Evolutionary conservation across 805 yeast species (phyloP), one percentile per base, ranked within the genome.

Genomic region (Schwanniomyces polymorphus): DNA sequence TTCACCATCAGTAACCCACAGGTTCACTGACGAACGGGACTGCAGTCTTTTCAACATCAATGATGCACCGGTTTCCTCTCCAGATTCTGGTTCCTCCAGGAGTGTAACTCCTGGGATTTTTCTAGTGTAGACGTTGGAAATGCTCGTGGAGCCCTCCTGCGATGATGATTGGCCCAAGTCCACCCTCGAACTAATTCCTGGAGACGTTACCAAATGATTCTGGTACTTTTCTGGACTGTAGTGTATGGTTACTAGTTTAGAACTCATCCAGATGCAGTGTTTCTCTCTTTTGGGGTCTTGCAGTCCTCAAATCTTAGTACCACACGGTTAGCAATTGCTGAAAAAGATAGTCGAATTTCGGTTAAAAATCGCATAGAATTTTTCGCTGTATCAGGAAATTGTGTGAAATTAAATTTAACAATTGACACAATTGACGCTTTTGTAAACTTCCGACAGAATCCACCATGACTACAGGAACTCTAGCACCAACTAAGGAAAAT

Each of bases 401-500:
- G 33, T 12, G 12, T 12, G 33, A 12, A 28, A 14, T 28, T 11
- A 5, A 14, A 28, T 12, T 12, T 7, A 28, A 28, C n/a, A 12
- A 12, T 28, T 28, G 33, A 28, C 33, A 28, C 16, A 28, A 28
- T 28, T 28, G 33, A 28, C 33, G n/a, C 7, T 12, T 12, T 28
- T 28, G n/a, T 14, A 28, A 28, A 21, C 23, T 21, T 4, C 23
- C 23, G 23, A 21, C 23, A 21, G 3, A 21, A 21, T 21, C 5
- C 23, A 21, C 23, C 5, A 69, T 69, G 73, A 67, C 73, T 6
- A 65, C 74, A 7, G 57, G 70, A 9, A 56, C 53, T 27, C 47
- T 67, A 16, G 52, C 54, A 23, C 48, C 48, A 12, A 53, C 45
- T 5, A 43, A 51, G 5, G 66, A 58, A 23, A 67, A 63, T 47